Evolutionary conservation across 2,329 filamentous ascomycete species (phyloP).

Genomic region (Venturia nashicola): DNA sequence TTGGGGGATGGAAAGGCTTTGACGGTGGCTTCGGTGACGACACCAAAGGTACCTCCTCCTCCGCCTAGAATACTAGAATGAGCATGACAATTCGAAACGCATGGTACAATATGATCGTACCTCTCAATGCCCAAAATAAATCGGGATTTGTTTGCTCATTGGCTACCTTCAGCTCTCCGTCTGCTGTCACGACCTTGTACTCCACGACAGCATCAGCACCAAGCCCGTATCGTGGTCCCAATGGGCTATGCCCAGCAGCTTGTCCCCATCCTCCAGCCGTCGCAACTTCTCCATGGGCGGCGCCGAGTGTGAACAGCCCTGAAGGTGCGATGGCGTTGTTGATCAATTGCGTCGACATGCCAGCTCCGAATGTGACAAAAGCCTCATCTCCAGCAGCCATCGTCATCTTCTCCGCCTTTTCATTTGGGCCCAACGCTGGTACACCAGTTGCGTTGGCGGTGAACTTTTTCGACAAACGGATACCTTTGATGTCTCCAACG

Average conservation of each 20-base stretch:
- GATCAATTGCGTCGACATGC: background rate
- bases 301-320: slow-evolving; percentile 8
- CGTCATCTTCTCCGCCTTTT: background rate
- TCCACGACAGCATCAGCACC: slow-evolving; percentile 24
- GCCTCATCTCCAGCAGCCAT: background rate
- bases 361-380: slow-evolving; percentile 7
- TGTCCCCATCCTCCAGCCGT: slow-evolving; percentile 28
- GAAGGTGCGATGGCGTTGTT: slow-evolving; percentile 2
- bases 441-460: background rate
- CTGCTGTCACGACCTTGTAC: slow-evolving; percentile 23
- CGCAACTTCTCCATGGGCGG: slow-evolving; percentile 15
- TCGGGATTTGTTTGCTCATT: slow-evolving; percentile 8
- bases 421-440: background rate
- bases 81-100: background rate
- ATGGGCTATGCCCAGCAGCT: slow-evolving; percentile 30
- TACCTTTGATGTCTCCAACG: slow-evolving; percentile 4
- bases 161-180: slow-evolving; percentile 8
- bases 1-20: slow-evolving; percentile 14
- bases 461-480: background rate
- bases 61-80: slow-evolving; percentile 5
- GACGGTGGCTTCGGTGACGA: slow-evolving; percentile 24
- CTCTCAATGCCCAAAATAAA: slow-evolving; percentile 11
- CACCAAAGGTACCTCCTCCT: slow-evolving; percentile 15
- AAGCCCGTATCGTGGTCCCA: slow-evolving; percentile 25
- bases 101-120: slow-evolving; percentile 1